Conservation (phyloP, 2,329 filamentous ascomycete species). For the Clarireedia monteithiana region DNA sequence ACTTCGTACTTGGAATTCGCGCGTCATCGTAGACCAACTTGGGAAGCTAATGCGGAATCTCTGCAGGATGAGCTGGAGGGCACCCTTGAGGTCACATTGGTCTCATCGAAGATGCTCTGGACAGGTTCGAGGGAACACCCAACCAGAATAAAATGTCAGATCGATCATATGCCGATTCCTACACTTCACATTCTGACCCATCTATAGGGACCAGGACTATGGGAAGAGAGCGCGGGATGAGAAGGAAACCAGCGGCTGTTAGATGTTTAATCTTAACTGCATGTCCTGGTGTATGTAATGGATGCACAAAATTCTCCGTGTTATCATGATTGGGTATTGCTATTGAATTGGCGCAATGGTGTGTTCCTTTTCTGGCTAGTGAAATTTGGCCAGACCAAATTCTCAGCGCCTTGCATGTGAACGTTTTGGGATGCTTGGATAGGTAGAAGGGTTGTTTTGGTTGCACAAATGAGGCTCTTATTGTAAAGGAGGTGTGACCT, state of each 20-base stretch:
- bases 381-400: too few relatives aligned
- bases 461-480: background rate
- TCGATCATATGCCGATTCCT: background rate
- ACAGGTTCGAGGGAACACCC: constrained; percentile 15
- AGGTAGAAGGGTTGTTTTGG: background rate
- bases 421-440: background rate
- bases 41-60: constrained; percentile 2
- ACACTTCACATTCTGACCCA: background rate
- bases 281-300: background rate
- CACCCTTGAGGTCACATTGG: constrained; percentile 17
- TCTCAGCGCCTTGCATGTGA: background rate
- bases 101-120: constrained; percentile 18
- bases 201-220: constrained; percentile 16
- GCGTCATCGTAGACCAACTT: background rate
- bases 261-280: constrained; percentile 1
- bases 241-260: constrained; percentile 11
- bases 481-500: background rate
- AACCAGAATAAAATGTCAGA: constrained; percentile 18
- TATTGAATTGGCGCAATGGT: too few relatives aligned
- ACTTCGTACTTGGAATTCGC: too few relatives aligned
- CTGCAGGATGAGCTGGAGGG: constrained; percentile 17
- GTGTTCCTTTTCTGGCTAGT: too few relatives aligned
- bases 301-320: background rate
- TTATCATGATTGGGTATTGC: too few relatives aligned
- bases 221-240: constrained; percentile 14